These are phyloP conservation scores for Tephrocybe sp. DNA, from an alignment of 768 basidiomycete species.

Conservation along the genomic window DNA sequence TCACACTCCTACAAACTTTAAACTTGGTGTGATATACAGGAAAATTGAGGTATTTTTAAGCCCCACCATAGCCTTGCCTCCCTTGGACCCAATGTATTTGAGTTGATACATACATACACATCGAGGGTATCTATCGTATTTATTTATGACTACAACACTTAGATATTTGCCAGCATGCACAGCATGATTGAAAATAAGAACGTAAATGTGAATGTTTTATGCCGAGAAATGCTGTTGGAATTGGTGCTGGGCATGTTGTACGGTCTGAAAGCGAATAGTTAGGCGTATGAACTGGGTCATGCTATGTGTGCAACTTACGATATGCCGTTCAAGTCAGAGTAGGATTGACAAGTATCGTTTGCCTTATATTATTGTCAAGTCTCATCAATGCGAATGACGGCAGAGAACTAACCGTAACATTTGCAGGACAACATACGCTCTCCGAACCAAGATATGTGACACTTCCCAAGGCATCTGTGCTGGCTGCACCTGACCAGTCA, in stretches of 20 bases:
- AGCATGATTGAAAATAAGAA: not conserved
- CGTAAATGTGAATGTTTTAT: not conserved
- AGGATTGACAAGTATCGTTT: constrained; percentile 64
- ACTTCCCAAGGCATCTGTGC: constrained; percentile 65
- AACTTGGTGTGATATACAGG: not conserved
- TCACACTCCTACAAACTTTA: not conserved
- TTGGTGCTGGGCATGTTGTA: constrained; percentile 28
- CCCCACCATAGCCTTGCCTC: no score
- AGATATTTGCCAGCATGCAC: constrained; percentile 2
- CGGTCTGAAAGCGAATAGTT: constrained; percentile 27
- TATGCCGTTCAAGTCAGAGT: constrained; percentile 61
- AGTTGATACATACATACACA: not conserved
- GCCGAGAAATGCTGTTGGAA: not conserved
- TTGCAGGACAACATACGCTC: constrained; percentile 69
- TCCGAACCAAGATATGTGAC: constrained; percentile 51
- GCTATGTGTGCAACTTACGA: constrained; percentile 42
- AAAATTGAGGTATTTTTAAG: not conserved
- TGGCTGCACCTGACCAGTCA: constrained; percentile 61
- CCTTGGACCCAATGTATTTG: no score
- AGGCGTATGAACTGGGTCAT: not conserved
- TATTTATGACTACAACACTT: not conserved
- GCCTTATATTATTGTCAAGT: constrained; percentile 26
- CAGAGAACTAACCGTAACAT: constrained; percentile 51
- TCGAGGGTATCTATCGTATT: not conserved
- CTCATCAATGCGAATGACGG: not conserved